Conservation (phyloP, 2,329 filamentous ascomycete species). For the Aureobasidium namibiae region DNA sequence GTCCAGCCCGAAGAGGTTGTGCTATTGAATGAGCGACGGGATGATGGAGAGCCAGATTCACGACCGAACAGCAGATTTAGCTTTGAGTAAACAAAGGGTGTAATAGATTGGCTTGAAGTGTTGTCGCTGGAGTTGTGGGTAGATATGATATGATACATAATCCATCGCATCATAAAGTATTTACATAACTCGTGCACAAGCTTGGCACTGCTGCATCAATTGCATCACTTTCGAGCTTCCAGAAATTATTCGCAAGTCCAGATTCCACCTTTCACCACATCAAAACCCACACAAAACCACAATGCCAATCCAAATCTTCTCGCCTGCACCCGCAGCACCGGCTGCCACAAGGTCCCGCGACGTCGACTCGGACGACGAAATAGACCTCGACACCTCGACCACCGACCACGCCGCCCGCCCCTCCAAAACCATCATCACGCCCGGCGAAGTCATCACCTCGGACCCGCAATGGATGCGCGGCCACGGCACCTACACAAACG, state of each 20-base stretch:
- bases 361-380: constrained; percentile 28
- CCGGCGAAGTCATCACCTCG: constrained; percentile 78
- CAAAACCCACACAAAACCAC: background rate
- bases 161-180: too few relatives aligned
- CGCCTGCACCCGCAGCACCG: constrained; percentile 37
- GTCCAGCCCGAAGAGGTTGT: constrained; percentile 8
- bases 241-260: background rate
- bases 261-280: background rate
- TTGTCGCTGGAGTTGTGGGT: background rate
- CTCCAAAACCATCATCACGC: constrained; percentile 61
- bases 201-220: constrained; percentile 4
- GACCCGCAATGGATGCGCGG: constrained; percentile 98
- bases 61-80: constrained; percentile 7
- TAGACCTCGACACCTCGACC: constrained; percentile 45
- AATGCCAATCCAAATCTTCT: constrained; percentile 54
- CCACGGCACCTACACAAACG: constrained; percentile 76
- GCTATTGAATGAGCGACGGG: background rate
- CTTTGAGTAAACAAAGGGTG: background rate
- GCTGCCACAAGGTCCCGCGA: constrained; percentile 21
- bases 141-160: too few relatives aligned
- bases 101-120: background rate
- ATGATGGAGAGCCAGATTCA: background rate
- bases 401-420: constrained; percentile 36
- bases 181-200: background rate
- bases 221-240: constrained; percentile 3